Percentiles rank a stretch among this genome's conserved stretches.
Evolutionary conservation across 805 yeast species (phyloP).

Genomic region (Myxozyma kluyveri): DNA sequence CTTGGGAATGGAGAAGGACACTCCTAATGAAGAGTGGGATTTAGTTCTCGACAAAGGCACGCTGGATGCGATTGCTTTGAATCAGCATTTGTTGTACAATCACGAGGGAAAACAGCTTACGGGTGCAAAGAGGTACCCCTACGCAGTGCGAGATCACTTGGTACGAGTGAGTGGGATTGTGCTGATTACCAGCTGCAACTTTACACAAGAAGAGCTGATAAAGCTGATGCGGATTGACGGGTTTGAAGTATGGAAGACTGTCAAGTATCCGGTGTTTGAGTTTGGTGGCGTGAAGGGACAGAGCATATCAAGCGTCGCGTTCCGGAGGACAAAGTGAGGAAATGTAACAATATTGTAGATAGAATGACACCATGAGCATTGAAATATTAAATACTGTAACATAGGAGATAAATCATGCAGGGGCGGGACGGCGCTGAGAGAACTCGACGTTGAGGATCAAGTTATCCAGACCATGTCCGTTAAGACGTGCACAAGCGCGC

Average conservation of each 20-base stretch:
- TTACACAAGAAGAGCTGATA: constrained; percentile 75
- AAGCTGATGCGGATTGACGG: constrained; percentile 49
- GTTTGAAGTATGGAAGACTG: constrained; percentile 59
- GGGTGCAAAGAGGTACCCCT: constrained; percentile 53
- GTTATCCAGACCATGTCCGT: constrained; percentile 91
- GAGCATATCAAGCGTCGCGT: constrained; percentile 84
- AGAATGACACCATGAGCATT: neutral
- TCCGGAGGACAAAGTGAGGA: constrained; percentile 35
- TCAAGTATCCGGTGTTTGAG: constrained; percentile 76
- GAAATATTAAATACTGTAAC: neutral
- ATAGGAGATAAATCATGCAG: neutral
- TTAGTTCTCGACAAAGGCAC: constrained; percentile 92
- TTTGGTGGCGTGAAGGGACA: constrained; percentile 90
- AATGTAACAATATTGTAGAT: neutral
- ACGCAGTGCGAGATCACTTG: constrained; percentile 51
- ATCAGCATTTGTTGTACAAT: constrained; percentile 48
- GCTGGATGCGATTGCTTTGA: constrained; percentile 90
- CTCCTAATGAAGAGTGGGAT: constrained; percentile 51
- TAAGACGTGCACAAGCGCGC: constrained; percentile 66
- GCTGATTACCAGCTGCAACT: constrained; percentile 87
- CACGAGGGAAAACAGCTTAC: constrained; percentile 37
- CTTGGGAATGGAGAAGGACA: constrained; percentile 45
- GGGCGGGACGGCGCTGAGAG: constrained; percentile 35
- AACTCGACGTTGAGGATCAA: constrained; percentile 62
- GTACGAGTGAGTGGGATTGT: constrained; percentile 59